Conservation (phyloP, 768 basidiomycete species). For the Suillus occidentalis region DNA sequence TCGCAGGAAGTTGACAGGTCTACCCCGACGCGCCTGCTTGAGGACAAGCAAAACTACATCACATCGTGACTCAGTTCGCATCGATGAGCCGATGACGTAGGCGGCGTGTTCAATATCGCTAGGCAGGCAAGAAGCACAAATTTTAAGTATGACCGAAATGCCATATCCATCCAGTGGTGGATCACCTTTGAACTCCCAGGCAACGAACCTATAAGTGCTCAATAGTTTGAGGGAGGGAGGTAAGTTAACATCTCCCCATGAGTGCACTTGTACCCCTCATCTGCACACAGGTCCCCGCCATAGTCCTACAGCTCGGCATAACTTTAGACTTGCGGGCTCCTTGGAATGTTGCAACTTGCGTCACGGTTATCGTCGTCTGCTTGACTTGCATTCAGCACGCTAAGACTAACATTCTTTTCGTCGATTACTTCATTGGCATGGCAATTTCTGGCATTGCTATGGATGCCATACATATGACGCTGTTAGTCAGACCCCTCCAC, state of each 20-base stretch:
- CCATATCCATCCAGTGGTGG: neutral
- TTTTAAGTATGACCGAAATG: neutral
- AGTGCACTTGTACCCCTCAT: neutral
- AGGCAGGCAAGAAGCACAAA: neutral
- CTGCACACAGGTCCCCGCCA: neutral
- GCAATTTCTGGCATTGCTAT: slow-evolving; percentile 22
- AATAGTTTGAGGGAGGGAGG: neutral
- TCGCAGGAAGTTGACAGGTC: neutral
- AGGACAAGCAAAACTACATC: neutral
- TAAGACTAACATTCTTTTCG: neutral
- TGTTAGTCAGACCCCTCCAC: slow-evolving; percentile 29
- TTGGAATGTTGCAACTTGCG: neutral
- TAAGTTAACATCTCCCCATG: neutral
- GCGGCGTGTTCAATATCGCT: neutral
- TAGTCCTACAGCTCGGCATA: neutral
- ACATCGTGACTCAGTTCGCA: neutral
- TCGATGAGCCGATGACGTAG: neutral
- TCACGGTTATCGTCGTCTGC: neutral
- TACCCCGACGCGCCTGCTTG: neutral
- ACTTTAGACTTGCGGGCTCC: neutral
- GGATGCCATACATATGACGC: slow-evolving; percentile 28
- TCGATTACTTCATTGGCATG: slow-evolving; percentile 9
- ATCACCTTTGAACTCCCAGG: neutral
- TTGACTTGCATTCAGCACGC: neutral
- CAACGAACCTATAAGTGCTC: neutral